Base-by-base conservation (phyloP, 805 yeast genomes). In the Cephaloascus albidus region DNA sequence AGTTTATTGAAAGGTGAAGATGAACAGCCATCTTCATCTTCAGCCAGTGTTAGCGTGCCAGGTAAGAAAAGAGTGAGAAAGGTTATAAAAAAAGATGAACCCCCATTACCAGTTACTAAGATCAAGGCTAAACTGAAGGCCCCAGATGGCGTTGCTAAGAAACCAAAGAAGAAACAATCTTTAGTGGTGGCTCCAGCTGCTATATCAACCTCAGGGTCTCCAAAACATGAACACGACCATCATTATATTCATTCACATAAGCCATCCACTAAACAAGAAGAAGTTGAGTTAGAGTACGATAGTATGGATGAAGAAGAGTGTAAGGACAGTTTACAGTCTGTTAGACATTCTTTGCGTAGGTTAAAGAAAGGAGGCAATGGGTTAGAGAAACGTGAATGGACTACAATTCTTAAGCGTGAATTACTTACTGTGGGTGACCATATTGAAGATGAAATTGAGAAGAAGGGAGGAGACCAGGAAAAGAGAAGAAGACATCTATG, bases 301-400 rank as follows among this genome's bases (percentile, higher is more conserved):
- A 78, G 85, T 45, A 80, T 82, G 87, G 90, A 85, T 56, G 94
- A 85, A 53, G 73, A 64, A 3, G 68, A 65, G 30, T 84, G 94
- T 50, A 77, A 78, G 54, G 58, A 61, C 18, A 57, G 69, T 1
- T 67, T 86, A 65, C 74, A 74, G 38, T 83, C 86, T 6, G 81
- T 87, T 34, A 71, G 81, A 35, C 70, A 73, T 38, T 80, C 89
- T 3, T 68, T 86, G 48, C 68, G 74, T 54, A 70, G 76, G 36
- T 65, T 86, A 41, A 81, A 81, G 48, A 72, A 76, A 46, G 95
- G 95, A 18, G 74, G 76, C 43, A 70, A 76, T 38, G 89, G 89
- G 0, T 60, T 83, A 44, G 89, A 78, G 41, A 77, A 86, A 46
- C 75, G 75, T 43, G 93, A 78, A 50, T 86, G 89, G 84, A 86